These are phyloP conservation scores for Sarocladium brachiariae DNA, from an alignment of 2,329 filamentous ascomycete species.

Conservation along the genomic window DNA sequence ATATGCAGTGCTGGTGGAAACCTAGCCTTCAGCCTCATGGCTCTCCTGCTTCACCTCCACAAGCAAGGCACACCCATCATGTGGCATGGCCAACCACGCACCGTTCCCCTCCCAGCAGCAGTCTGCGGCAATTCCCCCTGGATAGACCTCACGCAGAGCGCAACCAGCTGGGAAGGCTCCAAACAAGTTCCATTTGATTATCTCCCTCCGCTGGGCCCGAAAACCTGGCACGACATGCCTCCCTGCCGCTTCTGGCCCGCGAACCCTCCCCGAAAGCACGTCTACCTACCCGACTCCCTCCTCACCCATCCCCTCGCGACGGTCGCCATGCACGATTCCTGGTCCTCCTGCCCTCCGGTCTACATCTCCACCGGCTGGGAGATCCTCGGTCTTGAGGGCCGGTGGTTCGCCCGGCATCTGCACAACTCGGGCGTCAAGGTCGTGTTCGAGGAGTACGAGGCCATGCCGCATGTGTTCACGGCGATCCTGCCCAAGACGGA, in stretches of 20 bases:
- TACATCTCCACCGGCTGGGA: constrained; percentile 67
- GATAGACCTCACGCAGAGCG: constrained; percentile 61
- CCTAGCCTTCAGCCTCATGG: constrained; percentile 58
- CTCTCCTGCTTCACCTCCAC: constrained; percentile 59
- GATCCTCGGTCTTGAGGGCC: constrained; percentile 60
- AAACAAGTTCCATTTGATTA: constrained; percentile 26
- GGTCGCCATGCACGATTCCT: constrained; percentile 50
- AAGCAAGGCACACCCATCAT: constrained; percentile 38
- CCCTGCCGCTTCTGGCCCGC: constrained; percentile 53
- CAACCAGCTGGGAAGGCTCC: constrained; percentile 21
- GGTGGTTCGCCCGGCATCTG: constrained; percentile 51
- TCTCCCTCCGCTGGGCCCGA: constrained; percentile 41
- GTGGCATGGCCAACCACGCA: constrained; percentile 54
- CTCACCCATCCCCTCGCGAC: constrained; percentile 62
- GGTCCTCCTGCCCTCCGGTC: constrained; percentile 57
- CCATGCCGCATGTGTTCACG: constrained; percentile 73
- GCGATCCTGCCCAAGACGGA: constrained; percentile 43
- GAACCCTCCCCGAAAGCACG: constrained; percentile 41
- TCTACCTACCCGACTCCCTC: constrained; percentile 49
- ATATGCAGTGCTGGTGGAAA: constrained; percentile 74
- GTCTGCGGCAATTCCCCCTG: constrained; percentile 59
- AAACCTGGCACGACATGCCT: constrained; percentile 22
- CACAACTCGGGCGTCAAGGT: constrained; percentile 51
- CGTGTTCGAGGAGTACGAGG: constrained; percentile 66
- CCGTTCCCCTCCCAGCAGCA: constrained; percentile 61